Evolutionary conservation across 306 rosid species (phyloP).

Genomic region (Leucaena leucocephala): DNA sequence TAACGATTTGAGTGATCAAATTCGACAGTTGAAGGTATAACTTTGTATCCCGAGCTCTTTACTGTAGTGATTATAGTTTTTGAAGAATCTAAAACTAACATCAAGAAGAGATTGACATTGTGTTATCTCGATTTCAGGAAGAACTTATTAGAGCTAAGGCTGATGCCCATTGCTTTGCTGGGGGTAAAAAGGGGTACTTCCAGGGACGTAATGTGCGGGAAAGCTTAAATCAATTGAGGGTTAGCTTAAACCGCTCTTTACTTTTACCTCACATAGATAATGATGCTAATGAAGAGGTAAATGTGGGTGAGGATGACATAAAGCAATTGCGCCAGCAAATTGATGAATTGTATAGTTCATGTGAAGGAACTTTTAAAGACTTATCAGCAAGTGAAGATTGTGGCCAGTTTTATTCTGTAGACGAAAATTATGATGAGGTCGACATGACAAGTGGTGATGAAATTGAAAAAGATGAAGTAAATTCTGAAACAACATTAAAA

Average conservation of each 20-base stretch:
- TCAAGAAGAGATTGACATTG: constrained; percentile 24
- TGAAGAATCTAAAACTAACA: constrained; percentile 27
- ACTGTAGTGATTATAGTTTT: constrained; percentile 26
- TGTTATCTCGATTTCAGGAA: constrained; percentile 59
- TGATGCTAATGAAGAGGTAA: constrained; percentile 60
- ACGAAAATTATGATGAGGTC: constrained; percentile 54
- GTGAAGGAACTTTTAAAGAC: constrained; percentile 51
- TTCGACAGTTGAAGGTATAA: constrained; percentile 84
- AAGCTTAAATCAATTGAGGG: constrained; percentile 80
- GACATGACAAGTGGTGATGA: constrained; percentile 55
- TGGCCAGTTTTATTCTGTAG: constrained; percentile 54
- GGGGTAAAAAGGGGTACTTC: constrained; percentile 56
- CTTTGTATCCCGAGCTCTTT: constrained; percentile 1
- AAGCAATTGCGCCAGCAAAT: constrained; percentile 65
- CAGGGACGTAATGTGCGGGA: constrained; percentile 73
- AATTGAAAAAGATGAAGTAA: constrained; percentile 45
- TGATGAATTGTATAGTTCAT: constrained; percentile 57
- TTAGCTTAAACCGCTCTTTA: constrained; percentile 85
- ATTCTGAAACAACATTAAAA: constrained; percentile 33
- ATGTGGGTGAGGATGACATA: constrained; percentile 65
- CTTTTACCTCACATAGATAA: constrained; percentile 56
- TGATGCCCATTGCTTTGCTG: constrained; percentile 44
- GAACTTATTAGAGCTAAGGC: constrained; percentile 85
- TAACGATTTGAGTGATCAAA: constrained; percentile 76
- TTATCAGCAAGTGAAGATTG: constrained; percentile 48